These are phyloP conservation scores for Sporothrix variecibatus DNA, from an alignment of 2,329 filamentous ascomycete species.

Conservation along the genomic window DNA sequence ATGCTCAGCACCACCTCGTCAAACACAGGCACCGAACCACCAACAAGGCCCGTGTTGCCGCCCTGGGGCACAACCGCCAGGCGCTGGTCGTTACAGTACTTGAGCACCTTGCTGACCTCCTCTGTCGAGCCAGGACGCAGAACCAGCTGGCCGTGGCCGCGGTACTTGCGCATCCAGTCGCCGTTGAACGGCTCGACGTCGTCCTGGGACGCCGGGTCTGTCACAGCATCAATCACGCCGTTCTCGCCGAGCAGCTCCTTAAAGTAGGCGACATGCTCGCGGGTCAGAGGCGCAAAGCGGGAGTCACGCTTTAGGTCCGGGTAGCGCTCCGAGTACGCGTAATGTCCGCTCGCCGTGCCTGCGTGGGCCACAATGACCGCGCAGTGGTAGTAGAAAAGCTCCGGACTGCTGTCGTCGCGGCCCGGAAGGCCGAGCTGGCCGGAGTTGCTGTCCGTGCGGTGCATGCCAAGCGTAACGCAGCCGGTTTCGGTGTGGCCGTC, in stretches of 20 bases:
- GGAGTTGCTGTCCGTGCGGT: background rate
- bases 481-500: background rate
- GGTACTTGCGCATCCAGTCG: slow-evolving; percentile 99
- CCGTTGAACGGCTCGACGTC: slow-evolving; percentile 92
- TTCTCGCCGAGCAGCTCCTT: slow-evolving; percentile 74
- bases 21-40: slow-evolving; percentile 93
- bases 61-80: slow-evolving; percentile 96
- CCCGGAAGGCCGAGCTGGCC: background rate
- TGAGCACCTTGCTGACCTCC: slow-evolving; percentile 86
- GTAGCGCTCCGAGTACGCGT: slow-evolving; percentile 87
- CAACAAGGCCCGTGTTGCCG: slow-evolving; percentile 93
- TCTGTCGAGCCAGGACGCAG: slow-evolving; percentile 82
- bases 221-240: slow-evolving; percentile 82
- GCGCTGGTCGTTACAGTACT: slow-evolving; percentile 92
- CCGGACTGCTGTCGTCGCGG: background rate
- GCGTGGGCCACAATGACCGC: slow-evolving; percentile 18
- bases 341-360: slow-evolving; percentile 29
- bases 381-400: slow-evolving; percentile 25
- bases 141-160: slow-evolving; percentile 83
- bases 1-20: slow-evolving; percentile 97
- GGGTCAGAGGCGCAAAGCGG: slow-evolving; percentile 71
- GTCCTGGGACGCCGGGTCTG: slow-evolving; percentile 65
- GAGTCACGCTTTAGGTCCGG: slow-evolving; percentile 78
- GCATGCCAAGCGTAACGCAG: slow-evolving; percentile 20
- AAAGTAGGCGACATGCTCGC: slow-evolving; percentile 82